Base-by-base conservation (phyloP, 108 stramenopile genomes). In the Discostella stelligeroides region DNA sequence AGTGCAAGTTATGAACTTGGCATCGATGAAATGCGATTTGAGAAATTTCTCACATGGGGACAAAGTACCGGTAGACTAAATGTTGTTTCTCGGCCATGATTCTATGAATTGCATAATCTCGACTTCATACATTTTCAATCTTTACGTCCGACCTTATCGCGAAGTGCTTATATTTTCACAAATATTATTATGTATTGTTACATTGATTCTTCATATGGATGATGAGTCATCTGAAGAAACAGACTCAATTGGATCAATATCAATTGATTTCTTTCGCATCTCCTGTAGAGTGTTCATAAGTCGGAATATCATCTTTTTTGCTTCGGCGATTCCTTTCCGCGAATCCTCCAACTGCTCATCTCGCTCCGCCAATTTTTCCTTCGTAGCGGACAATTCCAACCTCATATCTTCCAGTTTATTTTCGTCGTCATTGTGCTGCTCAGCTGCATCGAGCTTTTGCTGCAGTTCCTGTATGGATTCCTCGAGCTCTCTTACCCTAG, bases 261-360 rank as follows among this genome's bases (percentile, higher is more conserved):
- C 69, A 37, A 34, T 70, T 1, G 23, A 42, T 50, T 53, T 67
- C 34, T 25, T 56, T 1, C 77, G 65, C 29, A 72, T 39, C 40
- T 72, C 70, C 47, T 72, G 47, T 1, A 79, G 66, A 30, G 77
- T 79, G 10, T 66, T 60, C 53, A 79, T 71, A 7, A 79, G 64
- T 62, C 59, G 65, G 45, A 70, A 63, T 30, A 79, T 79, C 77
- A 79, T 79, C 42, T 79, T 79, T 48, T 79, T 70, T 1, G 77
- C 77, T 45, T 79, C 70, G 7, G 77, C 70, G 25, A 79, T 59
- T 20, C 70, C 54, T 20, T 61, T 67, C 37, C 57, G 71, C 6
- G 77, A 79, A 13, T 71, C 65, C 4, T 21, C 60, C 27, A 79
- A 48, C 38, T 79, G 70, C 45, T 67, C 70, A 27, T 72, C 66